Evolutionary conservation across 192 early-diverging fungal genomes (phyloP), one percentile per base, ranked within the genome.

Genomic region (Mortierella claussenii): DNA sequence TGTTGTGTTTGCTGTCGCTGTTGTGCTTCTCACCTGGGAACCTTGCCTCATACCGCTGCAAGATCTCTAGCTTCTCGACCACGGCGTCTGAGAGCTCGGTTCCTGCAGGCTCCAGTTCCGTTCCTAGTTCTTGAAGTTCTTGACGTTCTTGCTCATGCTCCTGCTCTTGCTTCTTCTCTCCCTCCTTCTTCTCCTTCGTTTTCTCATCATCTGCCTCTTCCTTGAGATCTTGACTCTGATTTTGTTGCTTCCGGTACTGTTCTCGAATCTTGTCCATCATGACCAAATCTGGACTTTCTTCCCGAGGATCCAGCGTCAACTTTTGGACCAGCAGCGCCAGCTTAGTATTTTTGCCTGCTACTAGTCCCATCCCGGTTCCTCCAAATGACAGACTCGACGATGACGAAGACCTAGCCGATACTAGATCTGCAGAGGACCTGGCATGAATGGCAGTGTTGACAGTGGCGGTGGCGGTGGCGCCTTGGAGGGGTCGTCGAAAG

Each of bases 11-110:
- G 10, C 46, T 49, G 37, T 13, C 37, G 13, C 33, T 60, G 10
- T 52, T 49, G 47, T 51, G 54, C 54, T 63, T 60, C 79, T 62
- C 66, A 80, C 79, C 79, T 74, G 70, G 70, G 63, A 80, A 71
- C 53, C 65, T 61, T 47, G 65, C 49, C 44, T 80, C 69, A 46
- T 74, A 80, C 42, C 71, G 70, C 53, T 69, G 70, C 52, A 80
- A 52, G 50, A 75, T 52, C 44, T 52, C 70, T 21, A 80, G 54
- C 58, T 80, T 74, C 59, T 73, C 65, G 42, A 65, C 47, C 43
- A 80, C 62, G 27, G 46, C 65, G 44, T 63, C 61, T 28, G 79
- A 40, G 33, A 69, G 56, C 50, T 60, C 58, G 57, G 51, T 54
- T 61, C 58, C 68, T n/a, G 50, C 43, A 55, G 49, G 66, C 40